Percentiles rank a stretch among this genome's conserved stretches.
These are phyloP conservation scores for Phytophthora litchii DNA, from an alignment of 352 stramenopile species.

Conservation along the genomic window DNA sequence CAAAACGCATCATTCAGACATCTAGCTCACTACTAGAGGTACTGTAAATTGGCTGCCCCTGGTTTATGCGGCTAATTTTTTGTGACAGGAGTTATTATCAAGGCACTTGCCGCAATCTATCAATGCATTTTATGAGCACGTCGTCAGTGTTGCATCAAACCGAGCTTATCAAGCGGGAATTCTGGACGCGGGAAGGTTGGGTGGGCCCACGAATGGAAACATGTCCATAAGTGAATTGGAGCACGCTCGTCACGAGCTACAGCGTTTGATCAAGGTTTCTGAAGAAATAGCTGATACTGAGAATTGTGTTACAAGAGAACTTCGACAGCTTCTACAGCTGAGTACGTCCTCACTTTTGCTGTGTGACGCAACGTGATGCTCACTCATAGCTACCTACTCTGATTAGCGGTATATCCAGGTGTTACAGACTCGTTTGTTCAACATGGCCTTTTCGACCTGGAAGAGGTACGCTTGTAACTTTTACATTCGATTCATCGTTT, in stretches of 20 bases:
- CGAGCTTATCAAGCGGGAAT: conserved; percentile 21
- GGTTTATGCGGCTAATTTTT: neutral
- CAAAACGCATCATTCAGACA: conserved; percentile 28
- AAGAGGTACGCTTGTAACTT: conserved; percentile 17
- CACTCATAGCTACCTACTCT: conserved; percentile 6
- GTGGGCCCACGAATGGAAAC: neutral
- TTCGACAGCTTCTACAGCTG: conserved; percentile 29
- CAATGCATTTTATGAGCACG: conserved; percentile 42
- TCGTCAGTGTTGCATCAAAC: conserved; percentile 31
- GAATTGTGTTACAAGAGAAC: conserved; percentile 23
- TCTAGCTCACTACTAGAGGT: conserved; percentile 47
- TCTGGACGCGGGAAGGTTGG: neutral
- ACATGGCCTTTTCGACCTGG: conserved; percentile 26
- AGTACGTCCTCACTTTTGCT: conserved; percentile 17
- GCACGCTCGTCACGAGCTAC: conserved; percentile 23
- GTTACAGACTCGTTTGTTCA: conserved; percentile 27
- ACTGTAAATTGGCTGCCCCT: neutral
- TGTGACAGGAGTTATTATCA: conserved; percentile 40
- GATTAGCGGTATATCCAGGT: conserved; percentile 25
- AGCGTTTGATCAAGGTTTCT: conserved; percentile 13
- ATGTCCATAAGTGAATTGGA: conserved; percentile 12
- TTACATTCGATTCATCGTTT: neutral
- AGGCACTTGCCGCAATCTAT: conserved; percentile 44
- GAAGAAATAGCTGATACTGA: conserved; percentile 27
- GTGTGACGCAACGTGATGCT: neutral